A percentile compares a stretch with the other conserved stretches of the same genome.
Conservation (phyloP, 129 eudicot genomes). For the Ambrosia trifida region DNA sequence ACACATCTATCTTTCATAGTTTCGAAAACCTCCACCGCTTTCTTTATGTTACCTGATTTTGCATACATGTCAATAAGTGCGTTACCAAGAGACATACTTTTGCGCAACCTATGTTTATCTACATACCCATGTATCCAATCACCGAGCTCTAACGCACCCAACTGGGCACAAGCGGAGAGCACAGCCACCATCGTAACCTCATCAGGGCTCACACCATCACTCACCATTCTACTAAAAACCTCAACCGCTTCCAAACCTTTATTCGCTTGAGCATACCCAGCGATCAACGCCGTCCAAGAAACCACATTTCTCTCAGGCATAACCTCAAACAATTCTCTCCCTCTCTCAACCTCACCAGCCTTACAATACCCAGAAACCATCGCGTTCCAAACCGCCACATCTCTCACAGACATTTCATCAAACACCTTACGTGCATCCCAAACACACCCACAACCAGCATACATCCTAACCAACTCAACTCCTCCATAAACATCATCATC, state of each 20-base stretch:
- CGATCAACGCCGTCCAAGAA: slow-evolving; percentile 50
- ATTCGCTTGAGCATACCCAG: slow-evolving; percentile 43
- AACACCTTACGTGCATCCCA: slow-evolving; percentile 51
- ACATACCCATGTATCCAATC: slow-evolving; percentile 44
- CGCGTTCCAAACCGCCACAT: slow-evolving; percentile 51
- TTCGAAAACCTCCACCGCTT: slow-evolving; percentile 39
- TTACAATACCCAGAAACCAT: slow-evolving; percentile 62
- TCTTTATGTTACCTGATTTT: slow-evolving; percentile 45
- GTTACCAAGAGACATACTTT: slow-evolving; percentile 35
- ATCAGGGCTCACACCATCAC: slow-evolving; percentile 38
- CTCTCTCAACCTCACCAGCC: slow-evolving; percentile 39
- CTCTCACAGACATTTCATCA: slow-evolving; percentile 42
- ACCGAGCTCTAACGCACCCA: slow-evolving; percentile 52
- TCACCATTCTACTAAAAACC: slow-evolving; percentile 43
- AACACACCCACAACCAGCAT: slow-evolving; percentile 31
- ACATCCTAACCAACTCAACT: slow-evolving; percentile 42
- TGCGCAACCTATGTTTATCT: slow-evolving; percentile 11
- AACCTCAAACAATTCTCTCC: slow-evolving; percentile 29
- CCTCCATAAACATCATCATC: slow-evolving; percentile 33
- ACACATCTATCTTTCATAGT: slow-evolving; percentile 41
- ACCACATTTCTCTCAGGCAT: slow-evolving; percentile 46
- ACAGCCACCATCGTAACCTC: slow-evolving; percentile 49
- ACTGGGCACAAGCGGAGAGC: slow-evolving; percentile 45
- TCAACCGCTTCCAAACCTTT: slow-evolving; percentile 38
- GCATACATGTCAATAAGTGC: slow-evolving; percentile 62